A percentile compares a stretch with the other conserved stretches of the same genome.
Conservation (phyloP, 306 rosid species). For the Inga laurina region DNA sequence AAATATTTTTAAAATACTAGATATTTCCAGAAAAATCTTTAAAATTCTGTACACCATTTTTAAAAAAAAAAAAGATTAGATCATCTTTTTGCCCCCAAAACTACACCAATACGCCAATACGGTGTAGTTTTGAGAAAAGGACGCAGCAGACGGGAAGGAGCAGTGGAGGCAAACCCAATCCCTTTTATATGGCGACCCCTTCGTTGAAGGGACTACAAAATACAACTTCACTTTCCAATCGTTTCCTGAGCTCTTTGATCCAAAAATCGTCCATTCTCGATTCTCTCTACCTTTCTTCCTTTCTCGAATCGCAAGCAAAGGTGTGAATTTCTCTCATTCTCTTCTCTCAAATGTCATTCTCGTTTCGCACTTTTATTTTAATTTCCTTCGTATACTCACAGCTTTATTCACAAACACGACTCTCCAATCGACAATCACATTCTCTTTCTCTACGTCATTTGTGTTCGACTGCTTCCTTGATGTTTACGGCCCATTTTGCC, state of each 20-base stretch:
- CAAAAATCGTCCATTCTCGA: constrained; percentile 2
- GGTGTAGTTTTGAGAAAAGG: too few species aligned
- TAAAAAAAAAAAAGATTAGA: too few species aligned
- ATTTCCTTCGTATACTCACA: background rate
- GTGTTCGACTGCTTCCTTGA: background rate
- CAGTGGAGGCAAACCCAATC: too few species aligned
- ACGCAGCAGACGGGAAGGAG: too few species aligned
- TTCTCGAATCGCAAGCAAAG: constrained; percentile 25
- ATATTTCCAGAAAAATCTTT: too few species aligned
- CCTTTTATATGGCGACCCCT: background rate
- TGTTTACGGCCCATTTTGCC: background rate
- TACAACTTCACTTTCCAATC: constrained; percentile 12
- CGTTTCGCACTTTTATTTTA: background rate
- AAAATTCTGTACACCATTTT: too few species aligned
- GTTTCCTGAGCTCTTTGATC: constrained; percentile 28
- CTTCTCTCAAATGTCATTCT: background rate
- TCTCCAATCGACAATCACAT: background rate
- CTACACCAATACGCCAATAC: too few species aligned
- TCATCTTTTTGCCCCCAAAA: too few species aligned
- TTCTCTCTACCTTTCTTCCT: constrained; percentile 17
- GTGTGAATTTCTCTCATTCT: background rate
- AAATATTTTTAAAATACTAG: too few species aligned
- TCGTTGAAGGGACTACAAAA: constrained; percentile 22
- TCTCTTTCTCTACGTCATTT: background rate
- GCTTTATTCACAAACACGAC: background rate